Percentiles rank a stretch among this genome's conserved stretches.
Evolutionary conservation across 2,329 filamentous ascomycete genomes (phyloP).

Genomic region (Xylaria sp.): DNA sequence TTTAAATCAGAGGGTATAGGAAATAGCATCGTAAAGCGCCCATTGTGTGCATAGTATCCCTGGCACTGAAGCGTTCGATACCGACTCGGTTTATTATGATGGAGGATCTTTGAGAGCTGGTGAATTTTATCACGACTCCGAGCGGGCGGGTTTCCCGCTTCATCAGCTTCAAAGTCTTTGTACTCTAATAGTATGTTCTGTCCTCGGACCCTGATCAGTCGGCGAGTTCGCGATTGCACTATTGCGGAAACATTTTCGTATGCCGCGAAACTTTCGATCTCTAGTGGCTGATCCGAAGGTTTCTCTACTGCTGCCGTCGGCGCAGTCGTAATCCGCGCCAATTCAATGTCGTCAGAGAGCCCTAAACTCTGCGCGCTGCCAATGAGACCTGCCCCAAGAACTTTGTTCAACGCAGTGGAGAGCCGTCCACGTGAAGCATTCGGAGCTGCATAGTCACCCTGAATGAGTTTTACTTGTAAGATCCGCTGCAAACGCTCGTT

Average conservation of each 20-base stretch:
- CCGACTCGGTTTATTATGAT: not conserved
- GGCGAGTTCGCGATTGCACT: not conserved
- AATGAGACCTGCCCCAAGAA: not conserved
- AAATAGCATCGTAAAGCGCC: not conserved
- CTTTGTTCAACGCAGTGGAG: not conserved
- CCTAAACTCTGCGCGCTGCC: not conserved
- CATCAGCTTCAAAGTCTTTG: not conserved
- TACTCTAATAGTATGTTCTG: constrained; percentile 2
- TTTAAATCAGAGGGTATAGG: not conserved
- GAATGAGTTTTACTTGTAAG: not conserved
- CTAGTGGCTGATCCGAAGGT: not conserved
- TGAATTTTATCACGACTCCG: not conserved
- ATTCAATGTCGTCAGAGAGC: not conserved
- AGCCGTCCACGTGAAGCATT: not conserved
- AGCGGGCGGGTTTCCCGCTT: not conserved
- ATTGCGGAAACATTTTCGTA: not conserved
- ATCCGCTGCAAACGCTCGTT: not conserved
- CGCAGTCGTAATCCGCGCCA: not conserved
- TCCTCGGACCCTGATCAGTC: not conserved
- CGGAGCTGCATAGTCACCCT: not conserved
- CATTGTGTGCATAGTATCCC: not conserved
- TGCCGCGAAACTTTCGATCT: not conserved
- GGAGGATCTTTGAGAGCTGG: not conserved
- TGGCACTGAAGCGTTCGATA: constrained; percentile 2
- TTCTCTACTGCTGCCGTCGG: not conserved